Percentiles rank a stretch among this genome's conserved stretches.
Evolutionary conservation across 805 yeast species (phyloP).

Genomic region (Starmerella powellii): DNA sequence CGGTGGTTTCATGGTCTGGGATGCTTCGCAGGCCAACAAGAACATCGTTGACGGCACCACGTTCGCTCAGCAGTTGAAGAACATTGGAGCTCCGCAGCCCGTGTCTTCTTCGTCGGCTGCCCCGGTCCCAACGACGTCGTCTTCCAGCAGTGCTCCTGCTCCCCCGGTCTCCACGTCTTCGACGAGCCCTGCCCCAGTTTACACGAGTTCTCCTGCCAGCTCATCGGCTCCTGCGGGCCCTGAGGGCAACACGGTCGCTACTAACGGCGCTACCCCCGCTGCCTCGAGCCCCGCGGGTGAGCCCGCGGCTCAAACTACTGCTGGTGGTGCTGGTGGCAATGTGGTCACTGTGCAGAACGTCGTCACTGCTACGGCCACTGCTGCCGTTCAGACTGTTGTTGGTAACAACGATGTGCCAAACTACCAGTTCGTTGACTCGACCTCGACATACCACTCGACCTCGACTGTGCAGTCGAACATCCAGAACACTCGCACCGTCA

Average conservation of each 20-base stretch:
- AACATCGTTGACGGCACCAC: slow-evolving; percentile 37
- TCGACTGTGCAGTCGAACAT: slow-evolving; percentile 3
- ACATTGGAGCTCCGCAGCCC: slow-evolving; percentile 24
- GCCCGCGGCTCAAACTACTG: not conserved
- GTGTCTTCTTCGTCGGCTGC: slow-evolving; percentile 14
- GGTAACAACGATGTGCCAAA: not conserved
- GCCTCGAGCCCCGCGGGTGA: not conserved
- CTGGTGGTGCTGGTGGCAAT: not conserved
- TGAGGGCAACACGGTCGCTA: not conserved
- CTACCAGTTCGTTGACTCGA: slow-evolving; percentile 6
- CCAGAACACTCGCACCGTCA: slow-evolving; percentile 4
- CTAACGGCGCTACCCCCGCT: not conserved
- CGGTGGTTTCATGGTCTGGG: slow-evolving; percentile 79
- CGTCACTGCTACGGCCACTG: not conserved
- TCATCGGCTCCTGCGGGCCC: not conserved
- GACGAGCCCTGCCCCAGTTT: not conserved
- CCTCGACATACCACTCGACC: not conserved
- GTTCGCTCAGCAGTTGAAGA: slow-evolving; percentile 37
- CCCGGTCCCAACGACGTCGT: slow-evolving; percentile 12
- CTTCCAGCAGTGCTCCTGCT: slow-evolving; percentile 1
- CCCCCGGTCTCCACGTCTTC: not conserved
- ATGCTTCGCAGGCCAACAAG: slow-evolving; percentile 49
- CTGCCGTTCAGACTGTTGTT: not conserved
- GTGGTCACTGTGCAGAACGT: not conserved
- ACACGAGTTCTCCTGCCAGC: not conserved